Evolutionary conservation across 768 basidiomycete genomes (phyloP).

Genomic region (Amyloporia xantha): DNA sequence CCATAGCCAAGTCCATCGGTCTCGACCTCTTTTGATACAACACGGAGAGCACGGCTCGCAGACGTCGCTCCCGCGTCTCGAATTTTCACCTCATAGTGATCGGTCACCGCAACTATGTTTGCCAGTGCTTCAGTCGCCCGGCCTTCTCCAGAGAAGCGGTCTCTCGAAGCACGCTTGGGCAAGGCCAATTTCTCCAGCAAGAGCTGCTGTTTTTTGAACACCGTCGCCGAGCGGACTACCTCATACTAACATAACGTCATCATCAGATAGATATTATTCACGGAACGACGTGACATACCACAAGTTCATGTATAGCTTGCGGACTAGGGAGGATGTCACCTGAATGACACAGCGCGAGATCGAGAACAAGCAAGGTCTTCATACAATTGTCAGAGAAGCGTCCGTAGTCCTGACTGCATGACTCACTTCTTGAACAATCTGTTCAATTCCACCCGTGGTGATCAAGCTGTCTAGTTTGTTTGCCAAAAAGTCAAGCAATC

Average conservation of each 20-base stretch:
- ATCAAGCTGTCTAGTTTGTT: conserved; percentile 47
- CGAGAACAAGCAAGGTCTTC: conserved; percentile 46
- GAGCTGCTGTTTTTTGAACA: conserved; percentile 40
- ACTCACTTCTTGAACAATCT: conserved; percentile 48
- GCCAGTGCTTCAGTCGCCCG: conserved; percentile 30
- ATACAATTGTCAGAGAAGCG: too few species aligned
- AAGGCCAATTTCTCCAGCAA: conserved; percentile 38
- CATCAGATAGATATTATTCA: not conserved
- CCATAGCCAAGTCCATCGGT: conserved; percentile 47
- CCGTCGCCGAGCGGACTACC: conserved; percentile 47
- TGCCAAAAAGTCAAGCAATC: conserved; percentile 48
- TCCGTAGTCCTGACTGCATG: not conserved
- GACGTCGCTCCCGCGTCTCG: conserved; percentile 34
- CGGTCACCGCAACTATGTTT: conserved; percentile 36
- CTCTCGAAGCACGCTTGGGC: conserved; percentile 17
- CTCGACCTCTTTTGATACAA: conserved; percentile 56
- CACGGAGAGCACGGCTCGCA: conserved; percentile 50
- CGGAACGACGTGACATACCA: conserved; percentile 40
- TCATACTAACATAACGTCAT: conserved; percentile 45
- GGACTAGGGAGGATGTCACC: conserved; percentile 51
- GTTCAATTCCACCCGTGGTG: conserved; percentile 46
- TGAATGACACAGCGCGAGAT: conserved; percentile 43
- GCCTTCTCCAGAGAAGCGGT: conserved; percentile 24
- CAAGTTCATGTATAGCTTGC: conserved; percentile 48
- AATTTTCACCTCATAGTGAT: conserved; percentile 54